Percentiles rank a stretch among this genome's conserved stretches.
These are phyloP conservation scores for Candida silvatica DNA, from an alignment of 805 yeast species.

Conservation along the genomic window DNA sequence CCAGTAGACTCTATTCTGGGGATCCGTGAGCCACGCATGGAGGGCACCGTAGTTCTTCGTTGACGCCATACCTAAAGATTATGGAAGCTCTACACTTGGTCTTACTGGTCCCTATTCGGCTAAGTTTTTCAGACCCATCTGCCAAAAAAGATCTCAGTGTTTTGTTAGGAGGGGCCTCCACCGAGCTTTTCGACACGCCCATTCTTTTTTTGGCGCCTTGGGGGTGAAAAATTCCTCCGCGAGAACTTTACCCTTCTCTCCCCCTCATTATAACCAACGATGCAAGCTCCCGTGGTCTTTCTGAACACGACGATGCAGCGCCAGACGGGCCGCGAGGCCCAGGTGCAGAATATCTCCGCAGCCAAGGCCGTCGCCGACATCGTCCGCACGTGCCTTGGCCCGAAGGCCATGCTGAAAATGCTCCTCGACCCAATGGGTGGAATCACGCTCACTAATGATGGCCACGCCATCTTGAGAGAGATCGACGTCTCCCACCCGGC, in stretches of 20 bases:
- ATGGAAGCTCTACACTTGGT: no score
- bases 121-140: no score
- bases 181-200: background rate
- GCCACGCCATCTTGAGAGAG: conserved; percentile 96
- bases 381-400: conserved; percentile 95
- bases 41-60: conserved; percentile 23
- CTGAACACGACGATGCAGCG: conserved; percentile 87
- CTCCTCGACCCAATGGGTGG: conserved; percentile 95
- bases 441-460: conserved; percentile 93
- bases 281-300: conserved; percentile 83
- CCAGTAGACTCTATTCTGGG: conserved; percentile 43
- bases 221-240: background rate
- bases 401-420: conserved; percentile 98
- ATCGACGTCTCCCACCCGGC: conserved; percentile 98
- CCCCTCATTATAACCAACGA: conserved; percentile 21
- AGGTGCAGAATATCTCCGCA: conserved; percentile 92
- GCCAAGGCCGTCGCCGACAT: conserved; percentile 99
- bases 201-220: background rate
- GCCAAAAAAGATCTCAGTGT: no score
- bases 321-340: conserved; percentile 96
- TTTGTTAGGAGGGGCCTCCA: no score
- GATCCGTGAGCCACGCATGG: conserved; percentile 42
- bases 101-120: no score
- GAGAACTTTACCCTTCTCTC: no score
- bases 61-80: conserved; percentile 23